A percentile compares a stretch with the other conserved stretches of the same genome.
phyloP scores from a whole-genome alignment of 1,284 basidiomycete genomes.

The Trichosporon asahii region DNA sequence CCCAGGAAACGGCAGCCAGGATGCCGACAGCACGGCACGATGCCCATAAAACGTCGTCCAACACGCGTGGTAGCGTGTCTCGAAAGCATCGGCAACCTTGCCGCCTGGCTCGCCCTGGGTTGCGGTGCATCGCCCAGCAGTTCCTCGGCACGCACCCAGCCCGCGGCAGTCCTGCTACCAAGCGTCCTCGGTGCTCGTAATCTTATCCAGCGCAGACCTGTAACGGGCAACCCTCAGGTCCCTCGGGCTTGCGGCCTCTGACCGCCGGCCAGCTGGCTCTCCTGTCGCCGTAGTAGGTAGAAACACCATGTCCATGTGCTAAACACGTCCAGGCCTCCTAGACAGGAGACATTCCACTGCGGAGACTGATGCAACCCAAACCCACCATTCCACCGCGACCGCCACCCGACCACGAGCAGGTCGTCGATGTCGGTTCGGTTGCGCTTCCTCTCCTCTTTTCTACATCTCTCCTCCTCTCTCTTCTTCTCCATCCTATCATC shows the following conservation, averaged over 20 bases:
- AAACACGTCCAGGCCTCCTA: background rate
- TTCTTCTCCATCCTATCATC: constrained; percentile 4
- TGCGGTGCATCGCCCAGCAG: background rate
- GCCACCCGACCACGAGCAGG: background rate
- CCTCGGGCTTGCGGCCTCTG: background rate
- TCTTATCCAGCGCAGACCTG: background rate
- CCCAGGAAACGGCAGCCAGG: background rate
- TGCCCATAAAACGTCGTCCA: background rate
- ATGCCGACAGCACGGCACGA: background rate
- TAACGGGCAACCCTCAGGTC: constrained; percentile 1
- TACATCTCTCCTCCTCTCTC: background rate
- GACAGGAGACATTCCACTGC: background rate
- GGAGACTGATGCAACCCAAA: constrained; percentile 1
- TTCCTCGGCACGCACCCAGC: constrained; percentile 4
- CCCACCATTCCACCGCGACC: constrained; percentile 1
- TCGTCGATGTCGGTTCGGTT: background rate
- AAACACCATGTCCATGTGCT: background rate
- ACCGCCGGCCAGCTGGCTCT: background rate
- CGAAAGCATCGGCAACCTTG: background rate
- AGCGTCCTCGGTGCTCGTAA: background rate
- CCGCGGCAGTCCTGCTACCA: background rate
- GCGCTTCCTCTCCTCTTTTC: background rate
- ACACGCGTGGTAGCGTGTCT: background rate
- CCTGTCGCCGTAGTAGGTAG: background rate
- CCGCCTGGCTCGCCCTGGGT: background rate